Conservation (phyloP, 2,329 filamentous ascomycete genomes). For the Hymenoscyphus fraxineus region DNA sequence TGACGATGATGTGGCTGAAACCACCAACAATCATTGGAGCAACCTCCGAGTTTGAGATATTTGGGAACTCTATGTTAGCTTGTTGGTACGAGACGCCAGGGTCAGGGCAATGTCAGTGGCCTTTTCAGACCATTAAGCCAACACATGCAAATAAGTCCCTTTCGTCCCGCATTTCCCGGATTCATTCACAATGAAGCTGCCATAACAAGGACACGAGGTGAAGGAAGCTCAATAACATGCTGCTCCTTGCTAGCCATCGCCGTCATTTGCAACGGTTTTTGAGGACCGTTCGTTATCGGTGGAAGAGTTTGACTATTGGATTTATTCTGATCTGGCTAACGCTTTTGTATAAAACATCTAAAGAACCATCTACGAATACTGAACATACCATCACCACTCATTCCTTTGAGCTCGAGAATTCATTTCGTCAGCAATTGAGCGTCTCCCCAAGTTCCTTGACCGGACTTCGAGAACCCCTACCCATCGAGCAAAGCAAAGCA, state of each 20-base stretch:
- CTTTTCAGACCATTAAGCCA: not conserved
- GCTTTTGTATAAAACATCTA: slow-evolving; percentile 12
- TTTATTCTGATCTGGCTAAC: slow-evolving; percentile 13
- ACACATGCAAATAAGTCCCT: not conserved
- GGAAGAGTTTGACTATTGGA: slow-evolving; percentile 12
- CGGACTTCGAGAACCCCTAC: slow-evolving; percentile 12
- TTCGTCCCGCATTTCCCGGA: not conserved
- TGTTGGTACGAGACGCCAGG: not conserved
- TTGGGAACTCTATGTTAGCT: not conserved
- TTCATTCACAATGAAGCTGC: slow-evolving; percentile 1
- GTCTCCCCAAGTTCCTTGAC: not conserved
- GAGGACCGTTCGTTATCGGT: slow-evolving; percentile 8
- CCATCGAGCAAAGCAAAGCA: slow-evolving; percentile 9
- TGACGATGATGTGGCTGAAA: not conserved
- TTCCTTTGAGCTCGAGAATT: slow-evolving; percentile 17
- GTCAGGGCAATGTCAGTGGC: not conserved
- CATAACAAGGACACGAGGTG: not conserved
- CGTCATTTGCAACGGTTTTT: slow-evolving; percentile 11
- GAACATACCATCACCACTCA: slow-evolving; percentile 16
- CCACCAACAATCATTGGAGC: not conserved
- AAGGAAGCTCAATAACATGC: slow-evolving; percentile 7
- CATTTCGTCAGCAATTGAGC: not conserved
- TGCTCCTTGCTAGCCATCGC: slow-evolving; percentile 8
- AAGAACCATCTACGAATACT: slow-evolving; percentile 14
- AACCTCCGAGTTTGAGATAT: not conserved